These are phyloP conservation scores for Aspergillus sp. DNA, from an alignment of 2,329 filamentous ascomycete species.

Conservation along the genomic window DNA sequence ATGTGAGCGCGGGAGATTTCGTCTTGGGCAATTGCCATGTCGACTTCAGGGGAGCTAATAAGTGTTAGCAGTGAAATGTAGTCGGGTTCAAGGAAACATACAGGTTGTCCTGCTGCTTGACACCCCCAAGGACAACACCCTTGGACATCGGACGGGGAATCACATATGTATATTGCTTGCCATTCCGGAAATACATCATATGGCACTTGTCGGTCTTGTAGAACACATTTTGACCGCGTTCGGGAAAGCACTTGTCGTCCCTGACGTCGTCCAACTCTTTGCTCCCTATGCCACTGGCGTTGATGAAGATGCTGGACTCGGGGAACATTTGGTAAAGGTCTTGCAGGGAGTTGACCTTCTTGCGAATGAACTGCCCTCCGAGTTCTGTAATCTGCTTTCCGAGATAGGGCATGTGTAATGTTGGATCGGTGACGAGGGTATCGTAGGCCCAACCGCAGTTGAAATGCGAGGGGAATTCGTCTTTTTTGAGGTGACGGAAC, in stretches of 20 bases:
- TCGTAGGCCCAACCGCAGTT: constrained; percentile 30
- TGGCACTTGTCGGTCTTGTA: constrained; percentile 23
- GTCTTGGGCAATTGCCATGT: constrained; percentile 31
- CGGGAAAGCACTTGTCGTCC: constrained; percentile 30
- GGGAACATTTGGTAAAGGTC: constrained; percentile 31
- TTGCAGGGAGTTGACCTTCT: constrained; percentile 25
- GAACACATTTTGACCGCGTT: constrained; percentile 34
- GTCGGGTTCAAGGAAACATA: constrained; percentile 9
- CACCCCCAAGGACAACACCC: constrained; percentile 29
- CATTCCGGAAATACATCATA: constrained; percentile 30
- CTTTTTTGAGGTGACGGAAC: constrained; percentile 27
- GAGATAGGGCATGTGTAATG: constrained; percentile 31
- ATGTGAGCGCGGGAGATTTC: constrained; percentile 33
- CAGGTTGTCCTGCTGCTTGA: constrained; percentile 29
- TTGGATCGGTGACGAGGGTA: constrained; percentile 33
- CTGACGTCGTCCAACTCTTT: constrained; percentile 27
- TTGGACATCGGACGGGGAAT: constrained; percentile 29
- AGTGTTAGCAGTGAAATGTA: constrained; percentile 1
- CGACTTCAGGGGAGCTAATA: constrained; percentile 27
- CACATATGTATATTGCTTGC: constrained; percentile 33
- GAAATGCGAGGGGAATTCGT: constrained; percentile 29
- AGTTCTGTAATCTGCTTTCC: constrained; percentile 21
- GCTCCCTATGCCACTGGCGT: constrained; percentile 33
- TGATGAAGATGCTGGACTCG: constrained; percentile 31
- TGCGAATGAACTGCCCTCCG: constrained; percentile 29